Evolutionary conservation across 352 stramenopile species (phyloP), one percentile per base, ranked within the genome.

Genomic region (Phytopythium kandeliae): DNA sequence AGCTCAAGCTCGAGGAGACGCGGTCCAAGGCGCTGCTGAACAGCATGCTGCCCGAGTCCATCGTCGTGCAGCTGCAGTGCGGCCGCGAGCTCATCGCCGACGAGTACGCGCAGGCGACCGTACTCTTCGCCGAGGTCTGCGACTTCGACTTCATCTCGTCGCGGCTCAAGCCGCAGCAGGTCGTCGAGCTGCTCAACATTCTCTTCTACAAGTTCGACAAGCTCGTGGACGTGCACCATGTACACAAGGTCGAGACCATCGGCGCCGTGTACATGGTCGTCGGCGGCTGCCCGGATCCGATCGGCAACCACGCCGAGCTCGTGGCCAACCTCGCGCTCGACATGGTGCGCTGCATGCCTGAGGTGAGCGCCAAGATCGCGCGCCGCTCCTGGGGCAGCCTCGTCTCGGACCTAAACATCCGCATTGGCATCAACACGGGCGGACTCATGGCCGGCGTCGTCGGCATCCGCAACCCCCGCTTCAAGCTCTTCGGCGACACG

Each of bases 181-280:
- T 96, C 24, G 80, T 96, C 13, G 84, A 93, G 51, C 61, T 95
- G 47, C 74, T 96, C 49, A 93, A 96, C 53, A 90, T 86, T 35
- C 62, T 95, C 21, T 96, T 92, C 52, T 93, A 86, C 66, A 86
- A 92, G 57, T 95, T 96, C 37, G 87, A 95, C 65, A 82, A 90
- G 46, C 69, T 95, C 15, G 74, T 92, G 21, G 83, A 95, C 31
- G 73, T 90, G 7, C 83, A 93, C 50, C 65, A 80, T n/a, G 84
- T 96, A 9, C 86, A 96, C 67, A 96, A 96, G 58, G 83, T 96
- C 5, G 86, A 96, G 55, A 96, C 87, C 13, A 89, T 96, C n/a
- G 86, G 83, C 19, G 78, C 87, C 9, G 85, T 93, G 0, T 96
- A 96, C 63, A 93, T 96, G 84, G 86, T 92, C 13, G 81, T 91